Evolutionary conservation across 2,329 filamentous ascomycete species (phyloP).

Genomic region (Pseudogymnoascus sp.): DNA sequence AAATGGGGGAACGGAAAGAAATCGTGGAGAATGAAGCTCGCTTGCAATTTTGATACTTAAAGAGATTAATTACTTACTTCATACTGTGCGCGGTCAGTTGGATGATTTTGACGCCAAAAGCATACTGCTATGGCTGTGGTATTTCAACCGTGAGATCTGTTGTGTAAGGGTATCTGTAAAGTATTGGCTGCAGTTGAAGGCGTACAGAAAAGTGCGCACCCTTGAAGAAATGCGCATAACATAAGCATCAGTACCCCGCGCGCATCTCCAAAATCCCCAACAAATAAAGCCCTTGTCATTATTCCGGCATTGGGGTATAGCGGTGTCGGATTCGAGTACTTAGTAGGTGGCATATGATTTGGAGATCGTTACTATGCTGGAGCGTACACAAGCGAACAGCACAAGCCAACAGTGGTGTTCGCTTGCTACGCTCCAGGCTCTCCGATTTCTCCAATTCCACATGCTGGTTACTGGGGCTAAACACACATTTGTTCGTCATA

Average conservation of each 20-base stretch:
- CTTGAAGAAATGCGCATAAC: neutral
- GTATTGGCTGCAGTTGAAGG: neutral
- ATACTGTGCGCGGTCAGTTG: neutral
- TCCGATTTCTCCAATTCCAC: neutral
- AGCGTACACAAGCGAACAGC: no score
- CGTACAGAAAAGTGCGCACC: no score
- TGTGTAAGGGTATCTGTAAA: neutral
- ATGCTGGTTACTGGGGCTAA: neutral
- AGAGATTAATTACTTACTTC: neutral
- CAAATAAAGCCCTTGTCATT: neutral
- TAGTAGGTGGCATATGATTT: no score
- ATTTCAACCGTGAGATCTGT: neutral
- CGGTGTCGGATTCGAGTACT: neutral
- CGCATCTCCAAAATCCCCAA: neutral
- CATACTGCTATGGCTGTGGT: neutral
- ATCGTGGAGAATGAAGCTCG: neutral
- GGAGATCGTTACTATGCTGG: neutral
- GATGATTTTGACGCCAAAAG: neutral
- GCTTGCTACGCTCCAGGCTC: neutral
- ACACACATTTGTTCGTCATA: neutral
- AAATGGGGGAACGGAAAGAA: neutral
- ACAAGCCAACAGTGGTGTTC: neutral
- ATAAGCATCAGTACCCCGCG: neutral
- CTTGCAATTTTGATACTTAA: neutral
- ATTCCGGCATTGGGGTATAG: neutral